Base-by-base conservation (phyloP, 225 moss, liverwort and hornwort genomes). In the Thuidium tamariscinum region DNA sequence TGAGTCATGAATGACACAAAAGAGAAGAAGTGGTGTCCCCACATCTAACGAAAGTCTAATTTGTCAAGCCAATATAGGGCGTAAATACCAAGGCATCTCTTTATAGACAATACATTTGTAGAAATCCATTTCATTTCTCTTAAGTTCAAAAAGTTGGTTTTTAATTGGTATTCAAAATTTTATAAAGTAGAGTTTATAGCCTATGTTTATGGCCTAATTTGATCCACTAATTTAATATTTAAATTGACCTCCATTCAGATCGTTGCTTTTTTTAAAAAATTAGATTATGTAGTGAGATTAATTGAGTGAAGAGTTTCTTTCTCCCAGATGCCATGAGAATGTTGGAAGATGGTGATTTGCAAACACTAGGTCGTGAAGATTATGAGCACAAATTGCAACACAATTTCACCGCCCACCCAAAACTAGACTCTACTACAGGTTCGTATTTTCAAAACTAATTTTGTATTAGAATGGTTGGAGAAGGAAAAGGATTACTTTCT, bases 351-450 rank as follows among this genome's bases (percentile, higher is more conserved):
- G 94, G 95, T 25, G 93, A 94, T 49, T 71, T 96, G 32, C 84
- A 94, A 92, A 95, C 93, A 19, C 5, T 94, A 20, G 95, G 92
- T 14, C 84, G 73, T 62, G 65, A 86, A 77, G 92, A 93, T 74
- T 96, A 93, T 23, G 70, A 91, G 26, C 86, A 81, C 8, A 88
- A 82, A 48, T 63, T 94, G 68, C 77, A 86, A 13, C 93, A 94
- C 90, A 85, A 86, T 80, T 94, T 95, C 65, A 93, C 93, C 3
- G 93, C 92, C 15, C 93, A 95, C 34, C 96, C 95, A 17, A 96
- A 95, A 87, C 18, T 96, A 37, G 92, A 94, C 82, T 86, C 75
- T 62, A 74, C 63, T 14, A 87, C 85, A 84, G 56, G 90, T 92
- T 5, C 25, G 32, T 42, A 16, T 71, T 37, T 60, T 54, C 18